Evolutionary conservation across 345 rosid genomes (phyloP).

Genomic region (Rubroshorea leprosula): DNA sequence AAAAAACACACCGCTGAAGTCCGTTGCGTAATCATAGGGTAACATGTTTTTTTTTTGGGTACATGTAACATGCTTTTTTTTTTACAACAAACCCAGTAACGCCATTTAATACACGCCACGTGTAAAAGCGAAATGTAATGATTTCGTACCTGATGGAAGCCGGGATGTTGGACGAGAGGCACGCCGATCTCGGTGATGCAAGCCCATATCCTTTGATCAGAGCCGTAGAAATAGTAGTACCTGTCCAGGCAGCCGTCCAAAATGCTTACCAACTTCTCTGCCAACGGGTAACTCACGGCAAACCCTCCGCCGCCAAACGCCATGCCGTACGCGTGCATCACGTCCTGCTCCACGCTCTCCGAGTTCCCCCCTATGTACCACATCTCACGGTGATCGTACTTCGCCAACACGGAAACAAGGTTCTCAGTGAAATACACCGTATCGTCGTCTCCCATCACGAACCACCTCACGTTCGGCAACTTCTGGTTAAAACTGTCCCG

Average conservation of each 20-base stretch:
- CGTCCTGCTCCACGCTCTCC: slow-evolving; percentile 76
- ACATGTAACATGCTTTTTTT: no score
- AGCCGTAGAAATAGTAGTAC: slow-evolving; percentile 77
- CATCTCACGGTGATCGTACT: slow-evolving; percentile 74
- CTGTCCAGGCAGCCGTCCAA: slow-evolving; percentile 76
- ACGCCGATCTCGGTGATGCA: slow-evolving; percentile 88
- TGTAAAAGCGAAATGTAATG: background rate
- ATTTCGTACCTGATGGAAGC: slow-evolving; percentile 81
- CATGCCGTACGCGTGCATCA: slow-evolving; percentile 77
- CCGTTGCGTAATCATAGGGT: no score
- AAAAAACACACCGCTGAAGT: no score
- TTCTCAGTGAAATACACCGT: slow-evolving; percentile 84
- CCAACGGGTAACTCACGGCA: slow-evolving; percentile 65
- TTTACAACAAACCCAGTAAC: no score
- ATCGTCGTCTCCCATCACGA: slow-evolving; percentile 91
- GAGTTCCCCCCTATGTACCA: slow-evolving; percentile 75
- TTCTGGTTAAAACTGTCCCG: slow-evolving; percentile 68
- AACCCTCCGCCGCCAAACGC: slow-evolving; percentile 95
- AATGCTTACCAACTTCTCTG: slow-evolving; percentile 49
- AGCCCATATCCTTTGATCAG: slow-evolving; percentile 77
- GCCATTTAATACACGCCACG: no score
- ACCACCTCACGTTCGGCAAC: slow-evolving; percentile 67
- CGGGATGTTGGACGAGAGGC: slow-evolving; percentile 74
- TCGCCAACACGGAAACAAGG: slow-evolving; percentile 56
- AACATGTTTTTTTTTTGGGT: no score